phyloP scores from a whole-genome alignment of 345 rosid genomes.

The Bruguiera gymnorhiza region DNA sequence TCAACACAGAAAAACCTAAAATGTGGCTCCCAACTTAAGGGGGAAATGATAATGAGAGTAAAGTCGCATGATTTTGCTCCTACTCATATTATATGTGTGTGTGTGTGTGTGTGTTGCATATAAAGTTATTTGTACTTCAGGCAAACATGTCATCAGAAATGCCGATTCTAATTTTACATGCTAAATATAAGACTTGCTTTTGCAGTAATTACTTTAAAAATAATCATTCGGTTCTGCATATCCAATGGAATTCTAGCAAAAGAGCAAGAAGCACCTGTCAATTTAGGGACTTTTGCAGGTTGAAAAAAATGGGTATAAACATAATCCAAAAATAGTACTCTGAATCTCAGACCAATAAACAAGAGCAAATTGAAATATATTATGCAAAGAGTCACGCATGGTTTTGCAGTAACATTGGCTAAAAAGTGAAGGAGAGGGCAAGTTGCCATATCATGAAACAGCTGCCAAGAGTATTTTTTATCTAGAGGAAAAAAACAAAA shows the following conservation, averaged over 20 bases:
- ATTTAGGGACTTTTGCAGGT: too few relatives aligned
- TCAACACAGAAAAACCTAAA: neutral
- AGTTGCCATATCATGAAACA: slow-evolving; percentile 14
- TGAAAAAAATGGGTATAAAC: too few relatives aligned
- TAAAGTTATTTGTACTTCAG: neutral
- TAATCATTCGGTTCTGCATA: neutral
- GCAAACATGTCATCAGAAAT: slow-evolving; percentile 12
- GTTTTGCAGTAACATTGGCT: neutral
- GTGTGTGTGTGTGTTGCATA: neutral
- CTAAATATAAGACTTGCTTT: neutral
- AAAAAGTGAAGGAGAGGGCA: slow-evolving; percentile 4
- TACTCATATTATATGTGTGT: too few relatives aligned
- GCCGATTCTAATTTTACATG: slow-evolving; percentile 10
- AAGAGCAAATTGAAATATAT: neutral
- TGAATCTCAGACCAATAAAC: neutral
- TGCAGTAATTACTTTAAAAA: neutral
- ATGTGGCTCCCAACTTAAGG: slow-evolving; percentile 4
- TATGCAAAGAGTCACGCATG: neutral
- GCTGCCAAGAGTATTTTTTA: too few relatives aligned
- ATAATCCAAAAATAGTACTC: neutral
- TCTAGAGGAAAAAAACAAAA: too few relatives aligned
- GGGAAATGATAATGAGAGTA: neutral
- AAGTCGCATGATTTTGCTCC: slow-evolving; percentile 3
- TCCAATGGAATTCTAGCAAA: too few relatives aligned
- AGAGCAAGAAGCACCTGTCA: too few relatives aligned